Percentiles rank a stretch among this genome's conserved stretches.
phyloP scores from a whole-genome alignment of 805 yeast species.

The Candida easanensis region DNA sequence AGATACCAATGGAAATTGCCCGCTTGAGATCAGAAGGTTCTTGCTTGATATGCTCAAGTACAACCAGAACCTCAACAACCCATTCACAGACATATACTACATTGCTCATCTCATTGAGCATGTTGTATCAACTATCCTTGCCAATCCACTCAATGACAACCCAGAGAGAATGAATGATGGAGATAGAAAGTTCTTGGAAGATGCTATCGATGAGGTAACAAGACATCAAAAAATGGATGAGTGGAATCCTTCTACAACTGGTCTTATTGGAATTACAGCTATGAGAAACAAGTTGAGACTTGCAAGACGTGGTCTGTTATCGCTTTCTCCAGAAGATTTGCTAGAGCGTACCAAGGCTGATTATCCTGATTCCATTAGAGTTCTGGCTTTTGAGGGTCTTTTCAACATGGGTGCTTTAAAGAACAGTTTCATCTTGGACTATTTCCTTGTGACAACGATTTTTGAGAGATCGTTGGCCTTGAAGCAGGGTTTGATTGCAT shows the following conservation, averaged over 20 bases:
- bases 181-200: conserved; percentile 39
- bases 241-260: conserved; percentile 77
- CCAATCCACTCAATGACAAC: conserved; percentile 23
- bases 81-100: conserved; percentile 71
- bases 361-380: conserved; percentile 50
- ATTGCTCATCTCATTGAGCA: conserved; percentile 55
- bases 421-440: conserved; percentile 55
- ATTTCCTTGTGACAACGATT: conserved; percentile 55
- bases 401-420: conserved; percentile 75
- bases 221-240: conserved; percentile 77
- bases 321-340: conserved; percentile 52
- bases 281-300: conserved; percentile 58
- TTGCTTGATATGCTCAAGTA: conserved; percentile 70
- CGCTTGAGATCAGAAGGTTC: conserved; percentile 57
- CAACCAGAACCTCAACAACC: conserved; percentile 82
- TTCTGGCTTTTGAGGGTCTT: conserved; percentile 69
- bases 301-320: conserved; percentile 51
- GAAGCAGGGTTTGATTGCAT: conserved; percentile 45
- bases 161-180: conserved; percentile 19
- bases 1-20: conserved; percentile 60
- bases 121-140: conserved; percentile 40
- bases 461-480: conserved; percentile 56
- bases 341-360: conserved; percentile 48
- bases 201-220: conserved; percentile 63
- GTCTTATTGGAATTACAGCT: conserved; percentile 52